These are phyloP conservation scores for Ensete ventricosum DNA, from an alignment of 176 grass and related monocot species.

Conservation along the genomic window DNA sequence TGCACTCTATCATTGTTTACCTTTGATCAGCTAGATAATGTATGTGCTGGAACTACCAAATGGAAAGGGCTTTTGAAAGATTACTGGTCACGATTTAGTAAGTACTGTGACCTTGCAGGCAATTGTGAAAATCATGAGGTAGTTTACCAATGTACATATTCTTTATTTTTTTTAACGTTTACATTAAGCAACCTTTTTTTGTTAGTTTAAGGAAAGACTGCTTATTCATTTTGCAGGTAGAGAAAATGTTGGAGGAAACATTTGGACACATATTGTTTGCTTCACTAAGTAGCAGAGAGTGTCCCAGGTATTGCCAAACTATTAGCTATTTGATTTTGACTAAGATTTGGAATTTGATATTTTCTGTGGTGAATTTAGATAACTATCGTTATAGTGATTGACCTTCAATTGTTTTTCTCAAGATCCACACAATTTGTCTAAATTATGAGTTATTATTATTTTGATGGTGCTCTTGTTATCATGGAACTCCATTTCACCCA, in stretches of 20 bases:
- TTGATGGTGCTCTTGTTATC: no score
- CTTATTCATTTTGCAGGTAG: slow-evolving; percentile 48
- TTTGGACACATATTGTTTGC: slow-evolving; percentile 66
- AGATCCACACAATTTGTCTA: no score
- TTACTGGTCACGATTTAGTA: slow-evolving; percentile 87
- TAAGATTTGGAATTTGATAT: neutral
- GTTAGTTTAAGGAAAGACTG: neutral
- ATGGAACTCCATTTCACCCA: no score
- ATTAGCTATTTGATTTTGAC: slow-evolving; percentile 10
- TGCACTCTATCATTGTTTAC: slow-evolving; percentile 2
- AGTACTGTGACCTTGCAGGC: slow-evolving; percentile 55
- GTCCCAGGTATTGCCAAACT: slow-evolving; percentile 58
- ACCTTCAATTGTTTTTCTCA: no score
- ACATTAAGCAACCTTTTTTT: neutral
- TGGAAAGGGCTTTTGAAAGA: slow-evolving; percentile 83
- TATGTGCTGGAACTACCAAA: slow-evolving; percentile 80
- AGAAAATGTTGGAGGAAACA: slow-evolving; percentile 82
- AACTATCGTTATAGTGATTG: no score
- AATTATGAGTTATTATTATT: no score
- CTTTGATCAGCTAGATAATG: slow-evolving; percentile 77
- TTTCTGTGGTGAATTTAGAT: neutral
- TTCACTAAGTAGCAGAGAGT: slow-evolving; percentile 50
- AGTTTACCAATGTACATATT: slow-evolving; percentile 1
- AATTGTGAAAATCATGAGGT: slow-evolving; percentile 63
- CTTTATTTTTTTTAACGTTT: neutral